phyloP scores from a whole-genome alignment of 768 basidiomycete genomes.

The Suillus brevipes region DNA sequence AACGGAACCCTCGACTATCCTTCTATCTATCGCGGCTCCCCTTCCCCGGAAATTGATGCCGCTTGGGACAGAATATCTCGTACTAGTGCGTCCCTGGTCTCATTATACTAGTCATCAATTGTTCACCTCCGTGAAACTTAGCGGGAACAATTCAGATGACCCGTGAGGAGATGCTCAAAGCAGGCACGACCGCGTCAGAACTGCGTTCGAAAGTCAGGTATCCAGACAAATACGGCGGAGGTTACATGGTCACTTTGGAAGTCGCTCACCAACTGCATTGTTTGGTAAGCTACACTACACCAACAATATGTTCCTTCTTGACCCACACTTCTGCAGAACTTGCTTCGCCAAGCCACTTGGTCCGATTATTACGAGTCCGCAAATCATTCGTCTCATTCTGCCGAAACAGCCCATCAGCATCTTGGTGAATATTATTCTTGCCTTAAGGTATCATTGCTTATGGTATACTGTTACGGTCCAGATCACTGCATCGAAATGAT shows the following conservation, averaged over 20 bases:
- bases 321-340: neutral
- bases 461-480: neutral
- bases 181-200: neutral
- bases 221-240: constrained; percentile 14
- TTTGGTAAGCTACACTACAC: constrained; percentile 3
- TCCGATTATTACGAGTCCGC: constrained; percentile 11
- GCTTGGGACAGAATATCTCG: constrained; percentile 11
- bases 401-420: neutral
- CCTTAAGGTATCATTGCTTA: neutral
- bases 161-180: constrained; percentile 9
- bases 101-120: neutral
- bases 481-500: constrained; percentile 14
- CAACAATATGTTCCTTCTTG: neutral
- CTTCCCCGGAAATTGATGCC: constrained; percentile 13
- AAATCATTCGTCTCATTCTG: constrained; percentile 4
- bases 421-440: constrained; percentile 6
- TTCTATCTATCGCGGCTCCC: constrained; percentile 13
- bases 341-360: constrained; percentile 15
- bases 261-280: constrained; percentile 13
- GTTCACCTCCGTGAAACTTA: constrained; percentile 4
- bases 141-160: constrained; percentile 3
- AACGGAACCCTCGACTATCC: constrained; percentile 11
- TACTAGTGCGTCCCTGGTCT: neutral
- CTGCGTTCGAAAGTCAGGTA: constrained; percentile 10
- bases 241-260: constrained; percentile 12